Percentiles rank a stretch among this genome's conserved stretches.
phyloP scores from a whole-genome alignment of 2,329 filamentous ascomycete genomes.

The Xylaria hypoxylon region DNA sequence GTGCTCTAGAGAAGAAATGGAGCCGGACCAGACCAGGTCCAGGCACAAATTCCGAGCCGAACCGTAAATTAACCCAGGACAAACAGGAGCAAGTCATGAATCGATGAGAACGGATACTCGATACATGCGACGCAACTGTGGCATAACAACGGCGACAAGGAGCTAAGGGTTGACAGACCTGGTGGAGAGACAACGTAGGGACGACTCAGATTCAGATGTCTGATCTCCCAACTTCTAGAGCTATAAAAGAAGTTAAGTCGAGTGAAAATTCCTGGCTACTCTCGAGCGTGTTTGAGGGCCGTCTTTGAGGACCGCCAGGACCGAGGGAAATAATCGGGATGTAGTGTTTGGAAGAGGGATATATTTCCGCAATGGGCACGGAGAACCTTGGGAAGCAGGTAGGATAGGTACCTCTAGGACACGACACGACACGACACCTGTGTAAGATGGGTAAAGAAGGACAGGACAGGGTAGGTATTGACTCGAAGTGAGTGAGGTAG shows the following conservation, averaged over 20 bases:
- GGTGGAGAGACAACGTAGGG: constrained; percentile 6
- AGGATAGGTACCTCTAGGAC: constrained; percentile 6
- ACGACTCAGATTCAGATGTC: not conserved
- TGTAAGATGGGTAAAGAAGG: constrained; percentile 21
- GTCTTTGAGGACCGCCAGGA: constrained; percentile 24
- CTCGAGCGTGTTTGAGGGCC: constrained; percentile 12
- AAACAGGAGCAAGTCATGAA: constrained; percentile 34
- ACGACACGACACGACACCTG: constrained; percentile 3
- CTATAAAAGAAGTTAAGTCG: not conserved
- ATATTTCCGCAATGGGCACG: constrained; percentile 38
- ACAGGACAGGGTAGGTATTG: constrained; percentile 1
- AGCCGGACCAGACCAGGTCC: constrained; percentile 31
- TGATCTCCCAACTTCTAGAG: constrained; percentile 11
- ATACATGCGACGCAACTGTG: constrained; percentile 8
- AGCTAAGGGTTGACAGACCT: constrained; percentile 31
- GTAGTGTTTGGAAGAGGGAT: constrained; percentile 24
- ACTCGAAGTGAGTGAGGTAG: constrained; percentile 21
- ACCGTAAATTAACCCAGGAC: constrained; percentile 39
- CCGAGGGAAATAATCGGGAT: constrained; percentile 34
- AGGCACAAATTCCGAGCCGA: constrained; percentile 40
- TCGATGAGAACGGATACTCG: constrained; percentile 14
- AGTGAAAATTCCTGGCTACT: constrained; percentile 6
- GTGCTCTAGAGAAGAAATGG: constrained; percentile 37
- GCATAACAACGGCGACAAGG: constrained; percentile 4
- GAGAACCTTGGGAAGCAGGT: constrained; percentile 21